Base-by-base conservation (phyloP, 2,329 filamentous ascomycete species). In the Xylariaceae sp. region DNA sequence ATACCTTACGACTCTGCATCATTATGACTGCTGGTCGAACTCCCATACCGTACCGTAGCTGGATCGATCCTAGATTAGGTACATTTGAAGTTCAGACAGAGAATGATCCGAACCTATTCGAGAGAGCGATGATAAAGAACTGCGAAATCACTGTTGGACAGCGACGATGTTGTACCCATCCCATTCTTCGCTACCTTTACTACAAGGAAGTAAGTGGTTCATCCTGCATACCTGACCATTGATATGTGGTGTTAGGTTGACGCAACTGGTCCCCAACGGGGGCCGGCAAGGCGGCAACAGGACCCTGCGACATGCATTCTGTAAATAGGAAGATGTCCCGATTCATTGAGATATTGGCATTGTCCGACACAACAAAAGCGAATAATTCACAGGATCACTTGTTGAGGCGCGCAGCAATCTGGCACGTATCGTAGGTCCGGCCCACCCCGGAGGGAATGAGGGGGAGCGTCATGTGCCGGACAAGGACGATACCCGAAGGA, bases 181-280 rank as follows among this genome's bases (percentile, higher is more conserved):
- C 23, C 23, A 30, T 30, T 30, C 23, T 30, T 30, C 23, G 23
- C 23, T 30, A 30, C 23, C 4, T 30, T 30, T 4, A 5, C 23
- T 30, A 30, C 23, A 30, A 30, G 23, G 4, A 30, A 4, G 23
- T 41, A 41, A 13, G 37, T 41, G 37, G 37, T 41, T 41, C 11
- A 10, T 41, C 37, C 37, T 41, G 37, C 37, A 41, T 45, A 15
- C 13, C 13, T n/a, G 2, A 15, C 23, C 48, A 57, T 53, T 17
- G 45, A 51, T 55, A 47, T 11, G 51, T 18, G 13, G 55, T 55
- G 48, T 56, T 58, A 53, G 55, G 59, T 56, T 61, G 59, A 58
- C 55, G 44, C 55, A 51, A 61, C 52, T 37, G 4, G n/a, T 13
- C 9, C 35, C 23, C 34, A 44, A 51, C 15, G 7, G 23, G 55